Base-by-base conservation (phyloP, 2,329 filamentous ascomycete species). In the Venturia oleaginea region DNA sequence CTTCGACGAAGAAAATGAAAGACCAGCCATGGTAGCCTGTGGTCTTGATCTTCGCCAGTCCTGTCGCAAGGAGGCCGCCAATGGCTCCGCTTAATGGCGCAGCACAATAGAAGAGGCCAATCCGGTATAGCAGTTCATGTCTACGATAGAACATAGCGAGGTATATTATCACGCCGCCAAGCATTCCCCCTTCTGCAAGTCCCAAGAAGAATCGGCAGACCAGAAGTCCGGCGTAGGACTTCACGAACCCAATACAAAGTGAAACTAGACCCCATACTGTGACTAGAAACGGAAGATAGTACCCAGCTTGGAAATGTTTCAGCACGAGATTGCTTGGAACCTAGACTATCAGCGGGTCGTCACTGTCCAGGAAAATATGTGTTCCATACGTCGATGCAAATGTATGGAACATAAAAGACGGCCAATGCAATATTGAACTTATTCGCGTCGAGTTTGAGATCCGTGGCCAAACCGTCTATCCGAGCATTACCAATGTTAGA, bases 1-100 rank as follows among this genome's bases (percentile, higher is more conserved):
- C 63, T 62, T 65, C 64, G 27, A 65, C 24, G 34, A 65, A 88
- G 72, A 93, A 93, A 62, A 93, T 91, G 89, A 88, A 92, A 1
- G 84, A 80, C 90, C 90, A 93, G 1, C 87, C 88, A 1, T 64
- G 38, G 55, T 55, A 61, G 24, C 61, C 64, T 34, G 17, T 24
- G 17, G 27, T 43, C 32, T 34, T 43, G 24, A 51, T 54, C 59
- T 76, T 38, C 72, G 66, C 75, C 73, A 77, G 1, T 40, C 63
- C 63, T 30, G 54, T 59, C 30, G 63, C 63, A 37, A 65, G 64
- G 30, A 65, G 48, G 24, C 64, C 64, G n/a, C 64, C 64, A 42
- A 65, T 37, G 15, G 64, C 64, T 11, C 64, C 64, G 38, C 43
- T 57, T 17, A 65, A 43, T 6, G 64, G 46, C n/a, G 59, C 64